Base-by-base conservation (phyloP, 495 filamentous ascomycete genomes). In the Lasiosphaeria miniovina region DNA sequence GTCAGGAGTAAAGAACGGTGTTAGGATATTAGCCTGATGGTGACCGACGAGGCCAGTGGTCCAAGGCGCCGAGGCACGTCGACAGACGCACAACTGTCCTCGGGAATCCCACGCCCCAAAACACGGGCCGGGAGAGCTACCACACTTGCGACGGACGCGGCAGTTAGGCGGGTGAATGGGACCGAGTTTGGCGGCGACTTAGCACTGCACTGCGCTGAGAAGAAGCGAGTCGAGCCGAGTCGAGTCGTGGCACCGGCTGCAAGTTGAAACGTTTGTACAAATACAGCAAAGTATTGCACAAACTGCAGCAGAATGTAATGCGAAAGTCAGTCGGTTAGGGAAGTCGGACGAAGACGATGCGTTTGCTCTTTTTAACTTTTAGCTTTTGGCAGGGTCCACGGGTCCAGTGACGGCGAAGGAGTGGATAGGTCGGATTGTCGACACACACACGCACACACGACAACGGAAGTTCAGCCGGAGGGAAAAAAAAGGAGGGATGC, bases 11-110 rank as follows among this genome's bases (percentile, higher is more conserved):
- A 52, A 38, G 10, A 54, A 55, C 40, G 48, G 65, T 62, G 36
- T 55, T 63, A 49, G 34, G 58, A 57, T 60, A 65, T 69, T 65
- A 69, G 64, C 59, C 68, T 71, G 66, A 51, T 58, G 33, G 33
- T 52, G 58, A 15, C 12, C 48, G 32, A 15, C 24, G 6, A 35
- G 36, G 6, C 45, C 41, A 52, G 41, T 58, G 49, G 15, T n/a
- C 15, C 43, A 51, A 49, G 41, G 11, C 52, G 41, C 24, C 24
- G 45, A 4, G 36, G 36, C 43, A 40, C 36, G 54, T 49, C 45
- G 52, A 49, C 24, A 61, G 32, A 41, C 52, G 34, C 34, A 48
- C 49, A 54, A 36, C 34, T 41, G 31, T 17, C n/a, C 14, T 56
- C 43, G 54, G 43, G 38, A 46, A 49, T 43, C 6, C 38, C 15